These are phyloP conservation scores for Suillus clintonianus DNA, from an alignment of 768 basidiomycete genomes.

Conservation along the genomic window DNA sequence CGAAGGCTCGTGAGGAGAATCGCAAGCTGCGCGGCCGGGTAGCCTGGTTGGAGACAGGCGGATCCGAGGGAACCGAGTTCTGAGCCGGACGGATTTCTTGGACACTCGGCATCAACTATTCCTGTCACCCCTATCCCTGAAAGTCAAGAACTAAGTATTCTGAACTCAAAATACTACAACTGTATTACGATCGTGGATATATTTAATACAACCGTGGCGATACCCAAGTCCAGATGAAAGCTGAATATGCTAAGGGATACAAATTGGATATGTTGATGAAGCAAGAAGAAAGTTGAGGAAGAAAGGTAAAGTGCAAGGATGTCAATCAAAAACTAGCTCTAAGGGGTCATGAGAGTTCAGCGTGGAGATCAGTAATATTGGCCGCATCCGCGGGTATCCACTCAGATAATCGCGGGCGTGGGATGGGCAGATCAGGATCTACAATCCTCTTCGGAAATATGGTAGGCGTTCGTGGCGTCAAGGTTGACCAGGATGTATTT, in stretches of 20 bases:
- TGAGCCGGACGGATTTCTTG: conserved; percentile 16
- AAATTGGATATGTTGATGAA: not conserved
- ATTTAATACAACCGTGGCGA: not conserved
- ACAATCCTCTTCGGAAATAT: conserved; percentile 43
- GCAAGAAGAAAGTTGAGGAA: not conserved
- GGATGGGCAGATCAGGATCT: conserved; percentile 58
- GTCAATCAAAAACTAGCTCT: conserved; percentile 6
- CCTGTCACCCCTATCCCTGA: conserved; percentile 6
- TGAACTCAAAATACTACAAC: conserved; percentile 2
- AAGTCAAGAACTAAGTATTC: not conserved
- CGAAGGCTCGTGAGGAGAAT: conserved; percentile 54
- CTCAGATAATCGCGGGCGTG: conserved; percentile 49
- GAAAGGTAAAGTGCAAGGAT: not conserved
- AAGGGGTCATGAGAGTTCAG: conserved; percentile 16
- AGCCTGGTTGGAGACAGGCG: conserved; percentile 33
- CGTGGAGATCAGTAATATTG: conserved; percentile 26
- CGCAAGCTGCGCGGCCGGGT: conserved; percentile 47
- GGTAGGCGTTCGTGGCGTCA: conserved; percentile 14
- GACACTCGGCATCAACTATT: not conserved
- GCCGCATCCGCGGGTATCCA: conserved; percentile 52
- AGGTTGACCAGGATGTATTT: conserved; percentile 14
- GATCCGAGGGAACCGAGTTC: conserved; percentile 33
- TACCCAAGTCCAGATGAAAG: not conserved
- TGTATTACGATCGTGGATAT: conserved; percentile 2
- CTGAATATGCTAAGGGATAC: not conserved